These are phyloP conservation scores for Ochetophila trinervis DNA, from an alignment of 306 rosid genomes.

Conservation along the genomic window DNA sequence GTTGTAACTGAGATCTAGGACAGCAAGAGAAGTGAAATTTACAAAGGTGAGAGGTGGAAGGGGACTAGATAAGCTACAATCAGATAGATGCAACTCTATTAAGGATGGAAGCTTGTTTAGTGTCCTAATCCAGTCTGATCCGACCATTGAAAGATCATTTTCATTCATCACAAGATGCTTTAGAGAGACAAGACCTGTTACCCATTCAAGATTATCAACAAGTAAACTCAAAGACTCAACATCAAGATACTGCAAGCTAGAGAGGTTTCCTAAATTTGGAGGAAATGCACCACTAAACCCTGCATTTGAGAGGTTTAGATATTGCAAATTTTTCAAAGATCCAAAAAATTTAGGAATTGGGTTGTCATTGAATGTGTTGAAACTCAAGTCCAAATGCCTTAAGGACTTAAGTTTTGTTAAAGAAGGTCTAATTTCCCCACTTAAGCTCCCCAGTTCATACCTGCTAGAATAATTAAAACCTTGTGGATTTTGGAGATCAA, in stretches of 20 bases:
- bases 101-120: slow-evolving; percentile 28
- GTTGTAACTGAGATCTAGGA: too few species aligned
- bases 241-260: slow-evolving; percentile 35
- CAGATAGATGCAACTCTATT: slow-evolving; percentile 30
- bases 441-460: slow-evolving; percentile 29
- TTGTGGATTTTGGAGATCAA: slow-evolving; percentile 39
- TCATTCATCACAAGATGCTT: slow-evolving; percentile 34
- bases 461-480: slow-evolving; percentile 5
- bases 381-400: slow-evolving; percentile 43
- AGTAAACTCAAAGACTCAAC: not conserved
- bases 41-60: slow-evolving; percentile 9
- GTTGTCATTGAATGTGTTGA: slow-evolving; percentile 29
- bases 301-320: slow-evolving; percentile 39
- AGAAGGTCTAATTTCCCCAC: slow-evolving; percentile 23
- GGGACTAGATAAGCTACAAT: slow-evolving; percentile 18
- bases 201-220: slow-evolving; percentile 30
- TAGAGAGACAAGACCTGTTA: slow-evolving; percentile 34
- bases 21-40: too few species aligned
- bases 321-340: slow-evolving; percentile 34
- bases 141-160: slow-evolving; percentile 35
- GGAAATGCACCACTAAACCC: slow-evolving; percentile 37
- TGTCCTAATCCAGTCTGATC: slow-evolving; percentile 27
- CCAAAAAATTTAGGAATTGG: slow-evolving; percentile 35
- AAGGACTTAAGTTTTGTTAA: slow-evolving; percentile 35
- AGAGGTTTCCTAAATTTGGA: slow-evolving; percentile 36